Evolutionary conservation across 352 stramenopile species (phyloP), one percentile per base, ranked within the genome.

Genomic region (Plasmopara muralis): DNA sequence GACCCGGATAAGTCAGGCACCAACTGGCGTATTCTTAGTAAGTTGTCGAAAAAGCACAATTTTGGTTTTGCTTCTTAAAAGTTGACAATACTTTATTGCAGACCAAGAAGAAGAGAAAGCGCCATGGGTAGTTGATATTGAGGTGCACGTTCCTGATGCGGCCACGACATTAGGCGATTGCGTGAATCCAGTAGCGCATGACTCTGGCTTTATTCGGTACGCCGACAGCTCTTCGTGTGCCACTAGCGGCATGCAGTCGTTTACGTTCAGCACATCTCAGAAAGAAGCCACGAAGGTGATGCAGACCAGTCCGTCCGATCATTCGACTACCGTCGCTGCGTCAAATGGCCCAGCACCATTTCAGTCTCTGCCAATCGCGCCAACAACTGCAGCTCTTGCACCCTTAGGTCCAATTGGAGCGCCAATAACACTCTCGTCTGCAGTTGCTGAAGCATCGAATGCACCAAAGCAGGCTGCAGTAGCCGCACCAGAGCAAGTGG

Each of bases 1-100:
- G 87, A 96, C 59, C 83, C 78, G 7, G 73, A 90, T 57, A 92
- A 87, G 66, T 74, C 62, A 4, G 74, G 77, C 15, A 61, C 50
- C 47, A 91, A 91, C 60, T 91, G 77, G 77, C 60, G 63, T n/a
- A 62, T 87, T 16, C 49, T 84, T n/a, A 66, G 72, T 83, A 60
- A 47, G 68, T 64, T 45, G 12, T 54, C 4, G 39, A 25, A 25
- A 3, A 1, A 25, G 20, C 20, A 25, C 20, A 3, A 25, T 25
- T 3, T 3, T 25, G 20, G 1, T 25, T 25, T 25, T 25, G 20
- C 20, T 25, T 25, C 20, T 25, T 25, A 3, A 25, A n/a, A 25
- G 20, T 25, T 35, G 31, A 35, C 10, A 35, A 8, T 35, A 35
- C 37, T 55, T 20, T 5, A 31, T n/a, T 8, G 39, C 52, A 84